Percentiles rank a stretch among this genome's conserved stretches.
phyloP scores from a whole-genome alignment of 2,329 filamentous ascomycete species.

The Fusarium tanahbumbuense region DNA sequence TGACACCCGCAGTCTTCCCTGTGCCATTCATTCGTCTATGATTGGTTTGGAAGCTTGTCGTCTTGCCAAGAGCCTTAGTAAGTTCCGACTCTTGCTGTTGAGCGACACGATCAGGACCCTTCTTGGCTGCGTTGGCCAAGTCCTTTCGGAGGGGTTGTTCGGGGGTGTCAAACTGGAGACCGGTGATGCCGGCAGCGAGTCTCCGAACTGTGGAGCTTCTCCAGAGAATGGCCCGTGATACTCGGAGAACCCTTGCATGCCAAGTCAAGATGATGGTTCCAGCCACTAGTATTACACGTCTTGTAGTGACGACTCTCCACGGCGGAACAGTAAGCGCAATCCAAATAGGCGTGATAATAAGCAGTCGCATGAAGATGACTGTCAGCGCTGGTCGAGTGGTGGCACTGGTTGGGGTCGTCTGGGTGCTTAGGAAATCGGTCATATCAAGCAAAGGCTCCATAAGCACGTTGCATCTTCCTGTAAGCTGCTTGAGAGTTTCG shows the following conservation, averaged over 20 bases:
- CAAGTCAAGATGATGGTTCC: slow-evolving; percentile 90
- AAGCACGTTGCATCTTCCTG: slow-evolving; percentile 89
- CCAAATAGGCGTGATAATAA: slow-evolving; percentile 91
- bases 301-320: slow-evolving; percentile 85
- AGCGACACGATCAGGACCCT: slow-evolving; percentile 31
- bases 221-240: slow-evolving; percentile 90
- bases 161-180: slow-evolving; percentile 75
- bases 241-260: slow-evolving; percentile 88
- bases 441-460: slow-evolving; percentile 88
- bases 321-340: slow-evolving; percentile 84
- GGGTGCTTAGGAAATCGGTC: slow-evolving; percentile 93
- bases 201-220: slow-evolving; percentile 80
- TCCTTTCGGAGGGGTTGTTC: slow-evolving; percentile 50
- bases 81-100: slow-evolving; percentile 57
- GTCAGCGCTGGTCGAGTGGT: slow-evolving; percentile 92
- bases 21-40: slow-evolving; percentile 50
- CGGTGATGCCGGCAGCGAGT: slow-evolving; percentile 79
- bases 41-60: slow-evolving; percentile 46
- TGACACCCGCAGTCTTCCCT: slow-evolving; percentile 79
- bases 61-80: slow-evolving; percentile 55
- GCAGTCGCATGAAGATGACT: slow-evolving; percentile 86
- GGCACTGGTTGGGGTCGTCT: slow-evolving; percentile 88
- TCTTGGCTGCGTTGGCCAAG: slow-evolving; percentile 41
- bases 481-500: slow-evolving; percentile 90
- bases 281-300: slow-evolving; percentile 83